Evolutionary conservation across 352 stramenopile genomes (phyloP).

Genomic region (Pythium insidiosum): DNA sequence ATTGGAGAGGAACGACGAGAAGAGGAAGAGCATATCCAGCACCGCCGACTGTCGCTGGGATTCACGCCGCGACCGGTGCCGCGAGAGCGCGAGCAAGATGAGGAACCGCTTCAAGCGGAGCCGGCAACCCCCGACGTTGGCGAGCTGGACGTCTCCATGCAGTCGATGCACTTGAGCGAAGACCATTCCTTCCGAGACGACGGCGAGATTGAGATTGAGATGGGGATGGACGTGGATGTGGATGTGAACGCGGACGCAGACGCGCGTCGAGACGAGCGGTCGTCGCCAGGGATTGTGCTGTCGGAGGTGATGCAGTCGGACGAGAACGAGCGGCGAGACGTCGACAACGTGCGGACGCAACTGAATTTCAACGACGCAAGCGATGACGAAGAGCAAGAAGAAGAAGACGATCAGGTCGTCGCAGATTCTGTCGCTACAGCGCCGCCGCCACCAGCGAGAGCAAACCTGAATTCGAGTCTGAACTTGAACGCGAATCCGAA

Average conservation of each 20-base stretch:
- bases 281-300: too few relatives aligned
- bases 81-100: slow-evolving; percentile 1
- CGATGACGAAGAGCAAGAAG: slow-evolving; percentile 13
- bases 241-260: too few relatives aligned
- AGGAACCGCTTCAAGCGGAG: background rate
- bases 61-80: background rate
- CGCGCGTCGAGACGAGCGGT: too few relatives aligned
- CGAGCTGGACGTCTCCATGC: slow-evolving; percentile 61
- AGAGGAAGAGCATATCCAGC: too few relatives aligned
- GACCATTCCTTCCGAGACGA: slow-evolving; percentile 21
- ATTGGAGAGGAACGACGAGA: background rate
- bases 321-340: background rate
- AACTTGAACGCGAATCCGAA: too few relatives aligned
- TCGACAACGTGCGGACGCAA: slow-evolving; percentile 3
- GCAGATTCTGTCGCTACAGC: slow-evolving; percentile 4
- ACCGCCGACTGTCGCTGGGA: background rate
- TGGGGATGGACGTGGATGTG: too few relatives aligned
- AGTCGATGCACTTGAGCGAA: slow-evolving; percentile 60
- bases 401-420: slow-evolving; percentile 7
- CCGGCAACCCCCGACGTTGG: slow-evolving; percentile 8
- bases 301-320: background rate
- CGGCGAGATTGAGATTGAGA: slow-evolving; percentile 16
- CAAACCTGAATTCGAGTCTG: too few relatives aligned
- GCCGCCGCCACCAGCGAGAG: background rate
- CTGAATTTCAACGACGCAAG: slow-evolving; percentile 15